These are phyloP conservation scores for Colletotrichum neosansevieriae DNA, from an alignment of 2,329 filamentous ascomycete genomes.

Conservation along the genomic window DNA sequence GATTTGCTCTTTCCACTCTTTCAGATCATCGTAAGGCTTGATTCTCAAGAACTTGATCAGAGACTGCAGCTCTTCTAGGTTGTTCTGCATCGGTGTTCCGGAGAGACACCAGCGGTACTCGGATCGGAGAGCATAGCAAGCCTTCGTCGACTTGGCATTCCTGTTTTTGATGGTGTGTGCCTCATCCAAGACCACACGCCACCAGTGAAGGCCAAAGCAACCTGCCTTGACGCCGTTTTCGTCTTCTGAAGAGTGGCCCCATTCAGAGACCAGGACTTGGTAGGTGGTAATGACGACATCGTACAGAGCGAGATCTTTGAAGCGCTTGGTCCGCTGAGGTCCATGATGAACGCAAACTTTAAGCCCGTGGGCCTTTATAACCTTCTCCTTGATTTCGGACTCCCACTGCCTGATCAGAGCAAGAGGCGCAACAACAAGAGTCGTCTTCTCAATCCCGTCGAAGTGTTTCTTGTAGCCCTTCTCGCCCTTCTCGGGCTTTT, in stretches of 20 bases:
- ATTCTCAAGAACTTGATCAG: slow-evolving; percentile 93
- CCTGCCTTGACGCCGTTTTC: slow-evolving; percentile 77
- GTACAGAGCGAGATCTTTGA: slow-evolving; percentile 81
- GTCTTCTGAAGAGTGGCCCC: slow-evolving; percentile 74
- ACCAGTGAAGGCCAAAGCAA: slow-evolving; percentile 94
- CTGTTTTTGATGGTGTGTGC: slow-evolving; percentile 99
- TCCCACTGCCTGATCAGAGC: slow-evolving; percentile 99
- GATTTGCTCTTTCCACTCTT: slow-evolving; percentile 92
- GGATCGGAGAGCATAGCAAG: slow-evolving; percentile 84
- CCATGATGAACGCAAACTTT: slow-evolving; percentile 94
- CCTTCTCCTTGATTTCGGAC: slow-evolving; percentile 86
- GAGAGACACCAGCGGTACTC: slow-evolving; percentile 97
- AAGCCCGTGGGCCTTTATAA: slow-evolving; percentile 76
- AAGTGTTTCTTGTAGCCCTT: slow-evolving; percentile 76
- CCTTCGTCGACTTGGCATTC: slow-evolving; percentile 94
- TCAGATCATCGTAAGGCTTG: slow-evolving; percentile 87
- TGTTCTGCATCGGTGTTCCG: slow-evolving; percentile 98
- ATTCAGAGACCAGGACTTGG: slow-evolving; percentile 93
- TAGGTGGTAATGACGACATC: slow-evolving; percentile 98
- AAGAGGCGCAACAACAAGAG: slow-evolving; percentile 91
- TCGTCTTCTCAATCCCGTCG: slow-evolving; percentile 78
- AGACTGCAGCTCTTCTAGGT: slow-evolving; percentile 94
- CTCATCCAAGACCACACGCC: slow-evolving; percentile 94
- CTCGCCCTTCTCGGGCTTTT: slow-evolving; percentile 72
- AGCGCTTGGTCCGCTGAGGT: slow-evolving; percentile 82